A percentile compares a stretch with the other conserved stretches of the same genome.
phyloP scores from a whole-genome alignment of 352 stramenopile genomes.

The Halophytophthora polymorphica region DNA sequence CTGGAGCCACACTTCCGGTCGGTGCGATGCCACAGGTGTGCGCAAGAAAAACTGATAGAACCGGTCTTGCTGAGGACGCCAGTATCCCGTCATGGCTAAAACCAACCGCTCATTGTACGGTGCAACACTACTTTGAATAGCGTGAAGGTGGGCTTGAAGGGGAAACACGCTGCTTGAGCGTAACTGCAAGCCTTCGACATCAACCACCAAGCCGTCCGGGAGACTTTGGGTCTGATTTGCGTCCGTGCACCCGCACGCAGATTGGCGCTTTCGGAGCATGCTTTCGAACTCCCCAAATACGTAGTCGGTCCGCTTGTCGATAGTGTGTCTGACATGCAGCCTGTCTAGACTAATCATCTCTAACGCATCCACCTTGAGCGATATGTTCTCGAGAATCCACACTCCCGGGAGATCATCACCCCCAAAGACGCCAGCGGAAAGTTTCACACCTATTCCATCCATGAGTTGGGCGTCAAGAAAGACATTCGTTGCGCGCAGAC shows the following conservation, averaged over 20 bases:
- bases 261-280: constrained; percentile 37
- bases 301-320: constrained; percentile 45
- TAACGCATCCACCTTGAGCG: constrained; percentile 34
- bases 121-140: constrained; percentile 27
- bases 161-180: constrained; percentile 33
- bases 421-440: constrained; percentile 52
- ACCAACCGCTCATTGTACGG: constrained; percentile 28
- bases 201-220: constrained; percentile 60
- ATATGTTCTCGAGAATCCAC: constrained; percentile 57
- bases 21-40: constrained; percentile 27
- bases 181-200: constrained; percentile 41
- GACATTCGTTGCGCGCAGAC: constrained; percentile 52
- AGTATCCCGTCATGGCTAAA: constrained; percentile 26
- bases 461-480: constrained; percentile 34
- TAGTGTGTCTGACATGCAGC: constrained; percentile 47
- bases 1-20: constrained; percentile 47
- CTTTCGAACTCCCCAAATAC: constrained; percentile 77
- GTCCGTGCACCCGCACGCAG: constrained; percentile 25
- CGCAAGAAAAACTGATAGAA: constrained; percentile 69
- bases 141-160: constrained; percentile 23
- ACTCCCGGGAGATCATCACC: constrained; percentile 69
- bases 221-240: constrained; percentile 8
- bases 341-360: constrained; percentile 36
- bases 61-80: constrained; percentile 57
- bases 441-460: constrained; percentile 22